Base-by-base conservation (phyloP, 2,329 filamentous ascomycete genomes). In the Tolypocladium cylindrosporum region DNA sequence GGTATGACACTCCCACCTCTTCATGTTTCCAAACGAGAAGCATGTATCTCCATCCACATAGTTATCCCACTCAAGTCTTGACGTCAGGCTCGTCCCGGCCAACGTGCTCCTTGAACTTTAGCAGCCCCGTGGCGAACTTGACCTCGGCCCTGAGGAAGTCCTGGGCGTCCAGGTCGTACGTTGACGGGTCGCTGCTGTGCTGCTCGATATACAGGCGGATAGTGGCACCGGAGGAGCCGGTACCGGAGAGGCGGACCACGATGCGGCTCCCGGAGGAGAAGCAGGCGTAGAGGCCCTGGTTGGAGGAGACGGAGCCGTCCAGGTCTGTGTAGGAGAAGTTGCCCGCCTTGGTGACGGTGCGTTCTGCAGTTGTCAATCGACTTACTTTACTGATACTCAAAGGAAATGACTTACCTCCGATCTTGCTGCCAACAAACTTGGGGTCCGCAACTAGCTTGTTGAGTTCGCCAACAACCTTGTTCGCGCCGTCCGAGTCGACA, bases 321-420 rank as follows among this genome's bases (percentile, higher is more conserved):
- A 99, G 86, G 71, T 99, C 94, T 10, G 91, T 97, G 83, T 99
- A 99, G 39, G 90, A 91, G 75, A 99, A 99, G 82, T 99, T 92
- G 64, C 92, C 94, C 8, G 92, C 93, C 67, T 95, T 90, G 55
- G 85, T 79, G 50, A 97, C 91, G 69, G 91, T 96, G 72, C 89
- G 89, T 63, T 81, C 82, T 84, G 57, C 39, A 2, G 55, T 16
- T 42, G 5, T 24, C 43, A n/a, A 57, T 19, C n/a, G n/a, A 14
- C 16, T 55, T 3, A 4, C 11, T 24, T 31, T 19, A 36, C 19
- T 24, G 6, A n/a, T 31, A 48, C 10, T 10, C 40, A 7, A 48
- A 42, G 34, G 31, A 24, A 62, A 63, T 59, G 52, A 68, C 71
- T 67, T 76, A 80, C 89, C 90, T 63, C 83, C 82, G 66, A 97